phyloP scores from a whole-genome alignment of 495 filamentous ascomycete genomes.

The Patellaria atrata region DNA sequence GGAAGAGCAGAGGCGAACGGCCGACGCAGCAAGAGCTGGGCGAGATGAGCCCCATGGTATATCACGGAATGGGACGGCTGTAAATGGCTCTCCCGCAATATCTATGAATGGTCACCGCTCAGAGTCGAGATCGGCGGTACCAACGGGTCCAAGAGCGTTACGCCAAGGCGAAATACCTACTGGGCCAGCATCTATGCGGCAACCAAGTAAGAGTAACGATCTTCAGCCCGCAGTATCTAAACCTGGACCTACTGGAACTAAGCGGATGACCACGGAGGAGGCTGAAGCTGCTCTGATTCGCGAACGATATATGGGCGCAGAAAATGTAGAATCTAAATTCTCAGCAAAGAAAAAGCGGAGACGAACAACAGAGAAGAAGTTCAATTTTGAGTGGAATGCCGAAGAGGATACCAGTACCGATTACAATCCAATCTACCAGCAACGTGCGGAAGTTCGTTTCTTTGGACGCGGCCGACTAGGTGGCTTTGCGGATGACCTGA shows the following conservation, averaged over 20 bases:
- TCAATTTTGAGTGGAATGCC: slow-evolving; percentile 97
- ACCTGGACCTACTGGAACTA: slow-evolving; percentile 31
- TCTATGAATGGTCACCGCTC: slow-evolving; percentile 4
- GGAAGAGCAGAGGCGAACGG: slow-evolving; percentile 47
- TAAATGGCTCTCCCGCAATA: slow-evolving; percentile 5
- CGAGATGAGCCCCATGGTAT: slow-evolving; percentile 21
- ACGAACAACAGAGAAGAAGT: slow-evolving; percentile 88
- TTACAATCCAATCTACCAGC: slow-evolving; percentile 77
- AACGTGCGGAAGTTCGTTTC: slow-evolving; percentile 58
- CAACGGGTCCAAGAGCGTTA: slow-evolving; percentile 70
- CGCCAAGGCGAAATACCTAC: slow-evolving; percentile 42
- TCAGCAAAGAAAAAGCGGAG: slow-evolving; percentile 93
- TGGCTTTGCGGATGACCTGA: slow-evolving; percentile 65
- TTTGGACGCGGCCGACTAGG: slow-evolving; percentile 70
- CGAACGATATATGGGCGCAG: slow-evolving; percentile 84
- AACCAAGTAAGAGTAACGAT: slow-evolving; percentile 36
- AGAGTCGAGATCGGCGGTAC: slow-evolving; percentile 31
- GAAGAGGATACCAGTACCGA: slow-evolving; percentile 90
- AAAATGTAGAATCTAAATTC: slow-evolving; percentile 75
- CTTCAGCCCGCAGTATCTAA: slow-evolving; percentile 32
- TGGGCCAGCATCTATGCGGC: slow-evolving; percentile 40
- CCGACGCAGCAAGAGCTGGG: slow-evolving; percentile 30
- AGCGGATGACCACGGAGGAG: slow-evolving; percentile 51
- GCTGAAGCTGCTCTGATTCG: slow-evolving; percentile 64
- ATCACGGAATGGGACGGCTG: slow-evolving; percentile 16